phyloP scores from a whole-genome alignment of 345 rosid genomes.

The Boechera stricta region DNA sequence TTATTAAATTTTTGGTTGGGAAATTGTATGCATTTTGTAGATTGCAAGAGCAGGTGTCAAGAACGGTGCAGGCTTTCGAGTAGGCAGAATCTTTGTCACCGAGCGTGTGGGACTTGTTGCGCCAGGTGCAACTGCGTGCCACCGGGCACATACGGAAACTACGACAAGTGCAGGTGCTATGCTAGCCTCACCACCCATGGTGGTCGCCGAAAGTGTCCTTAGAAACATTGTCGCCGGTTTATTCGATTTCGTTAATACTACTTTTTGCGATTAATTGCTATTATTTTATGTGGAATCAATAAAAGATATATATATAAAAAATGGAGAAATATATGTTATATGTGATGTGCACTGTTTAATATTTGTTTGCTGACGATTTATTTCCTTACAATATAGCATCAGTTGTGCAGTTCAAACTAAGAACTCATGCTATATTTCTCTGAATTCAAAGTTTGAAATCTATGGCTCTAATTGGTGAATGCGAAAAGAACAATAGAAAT shows the following conservation, averaged over 20 bases:
- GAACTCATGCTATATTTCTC: too few species aligned
- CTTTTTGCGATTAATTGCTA: neutral
- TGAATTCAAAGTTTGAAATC: too few species aligned
- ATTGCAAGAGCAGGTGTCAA: slow-evolving; percentile 56
- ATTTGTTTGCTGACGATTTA: neutral
- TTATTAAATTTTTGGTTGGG: neutral
- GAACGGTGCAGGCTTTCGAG: slow-evolving; percentile 63
- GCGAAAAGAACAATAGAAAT: too few species aligned
- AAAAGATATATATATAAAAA: neutral
- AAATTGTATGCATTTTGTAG: slow-evolving; percentile 37
- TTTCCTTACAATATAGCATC: too few species aligned
- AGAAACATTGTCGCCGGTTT: neutral
- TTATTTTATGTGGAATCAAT: neutral
- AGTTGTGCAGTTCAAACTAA: too few species aligned
- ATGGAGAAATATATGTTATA: neutral
- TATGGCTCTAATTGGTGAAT: too few species aligned
- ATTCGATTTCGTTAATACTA: neutral
- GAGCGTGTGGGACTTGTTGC: slow-evolving; percentile 76
- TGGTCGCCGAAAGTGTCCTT: slow-evolving; percentile 76
- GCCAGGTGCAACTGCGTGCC: slow-evolving; percentile 73
- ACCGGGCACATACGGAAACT: slow-evolving; percentile 64
- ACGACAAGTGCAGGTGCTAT: slow-evolving; percentile 63
- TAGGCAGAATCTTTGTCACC: slow-evolving; percentile 57
- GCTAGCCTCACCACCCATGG: slow-evolving; percentile 67
- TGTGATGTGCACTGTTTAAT: neutral